A percentile compares a stretch with the other conserved stretches of the same genome.
phyloP scores from a whole-genome alignment of 805 yeast species.

The Saccharomycopsis capsularis region DNA sequence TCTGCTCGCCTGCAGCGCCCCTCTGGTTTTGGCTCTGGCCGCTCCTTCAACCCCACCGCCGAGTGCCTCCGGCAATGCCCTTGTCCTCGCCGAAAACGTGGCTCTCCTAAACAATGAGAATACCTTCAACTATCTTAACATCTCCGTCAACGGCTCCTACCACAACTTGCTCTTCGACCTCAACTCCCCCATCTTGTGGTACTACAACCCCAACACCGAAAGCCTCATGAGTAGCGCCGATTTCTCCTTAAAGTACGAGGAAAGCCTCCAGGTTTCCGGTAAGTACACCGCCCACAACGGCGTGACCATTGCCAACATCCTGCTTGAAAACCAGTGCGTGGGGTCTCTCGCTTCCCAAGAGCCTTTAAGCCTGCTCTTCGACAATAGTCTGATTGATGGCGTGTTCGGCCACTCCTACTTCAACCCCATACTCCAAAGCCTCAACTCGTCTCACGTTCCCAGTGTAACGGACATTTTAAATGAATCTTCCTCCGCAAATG shows the following conservation, averaged over 20 bases:
- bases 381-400: slow-evolving; percentile 2
- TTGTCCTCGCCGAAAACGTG: neutral
- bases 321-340: slow-evolving; percentile 5
- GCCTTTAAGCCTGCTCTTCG: neutral
- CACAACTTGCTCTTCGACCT: slow-evolving; percentile 7
- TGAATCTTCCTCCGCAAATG: neutral
- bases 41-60: neutral
- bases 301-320: slow-evolving; percentile 1
- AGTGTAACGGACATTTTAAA: neutral
- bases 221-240: neutral
- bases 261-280: neutral
- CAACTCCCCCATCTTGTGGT: slow-evolving; percentile 14
- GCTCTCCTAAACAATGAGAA: neutral
- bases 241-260: slow-evolving; percentile 2
- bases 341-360: neutral
- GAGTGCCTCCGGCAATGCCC: neutral
- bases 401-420: slow-evolving; percentile 18
- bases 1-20: neutral
- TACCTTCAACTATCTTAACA: neutral
- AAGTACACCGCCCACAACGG: neutral
- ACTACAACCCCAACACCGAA: neutral
- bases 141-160: neutral
- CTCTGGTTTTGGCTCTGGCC: neutral
- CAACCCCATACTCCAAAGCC: slow-evolving; percentile 8
- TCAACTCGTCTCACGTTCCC: slow-evolving; percentile 4